A percentile compares a stretch with the other conserved stretches of the same genome.
Evolutionary conservation across 177 flowering plant genomes (phyloP).

Genomic region (Telopea speciosissima): DNA sequence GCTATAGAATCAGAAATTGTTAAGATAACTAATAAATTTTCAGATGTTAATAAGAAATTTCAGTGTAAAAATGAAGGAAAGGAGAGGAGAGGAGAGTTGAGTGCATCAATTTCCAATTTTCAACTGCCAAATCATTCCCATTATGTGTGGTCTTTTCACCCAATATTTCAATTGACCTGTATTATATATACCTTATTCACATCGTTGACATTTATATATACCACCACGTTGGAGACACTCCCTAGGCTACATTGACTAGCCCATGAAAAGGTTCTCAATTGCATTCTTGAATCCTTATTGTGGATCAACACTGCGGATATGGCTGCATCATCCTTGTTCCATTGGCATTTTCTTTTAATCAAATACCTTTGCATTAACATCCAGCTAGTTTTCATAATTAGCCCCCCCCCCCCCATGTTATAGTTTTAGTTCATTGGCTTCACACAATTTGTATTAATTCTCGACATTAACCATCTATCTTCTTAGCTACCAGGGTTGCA

Average conservation of each 20-base stretch:
- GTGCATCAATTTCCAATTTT: neutral
- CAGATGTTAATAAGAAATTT: neutral
- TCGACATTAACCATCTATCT: too few relatives aligned
- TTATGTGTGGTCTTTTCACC: neutral
- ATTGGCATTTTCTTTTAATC: neutral
- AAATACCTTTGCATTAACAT: neutral
- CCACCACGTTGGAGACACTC: neutral
- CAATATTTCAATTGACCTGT: neutral
- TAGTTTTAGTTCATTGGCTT: neutral
- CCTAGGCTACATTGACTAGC: too few relatives aligned
- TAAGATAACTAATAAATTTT: too few relatives aligned
- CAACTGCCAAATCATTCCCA: neutral
- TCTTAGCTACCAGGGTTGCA: too few relatives aligned
- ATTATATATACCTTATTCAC: neutral
- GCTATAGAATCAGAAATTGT: too few relatives aligned
- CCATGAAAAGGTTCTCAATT: neutral
- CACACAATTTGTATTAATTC: neutral
- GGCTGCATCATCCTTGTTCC: neutral
- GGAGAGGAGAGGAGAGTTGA: neutral
- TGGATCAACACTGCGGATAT: neutral
- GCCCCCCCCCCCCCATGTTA: neutral
- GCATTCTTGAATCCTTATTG: neutral
- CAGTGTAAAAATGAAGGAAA: neutral
- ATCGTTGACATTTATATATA: neutral
- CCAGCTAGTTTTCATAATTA: neutral